These are phyloP conservation scores for Styphnolobium japonicum DNA, from an alignment of 306 rosid genomes.

Conservation along the genomic window DNA sequence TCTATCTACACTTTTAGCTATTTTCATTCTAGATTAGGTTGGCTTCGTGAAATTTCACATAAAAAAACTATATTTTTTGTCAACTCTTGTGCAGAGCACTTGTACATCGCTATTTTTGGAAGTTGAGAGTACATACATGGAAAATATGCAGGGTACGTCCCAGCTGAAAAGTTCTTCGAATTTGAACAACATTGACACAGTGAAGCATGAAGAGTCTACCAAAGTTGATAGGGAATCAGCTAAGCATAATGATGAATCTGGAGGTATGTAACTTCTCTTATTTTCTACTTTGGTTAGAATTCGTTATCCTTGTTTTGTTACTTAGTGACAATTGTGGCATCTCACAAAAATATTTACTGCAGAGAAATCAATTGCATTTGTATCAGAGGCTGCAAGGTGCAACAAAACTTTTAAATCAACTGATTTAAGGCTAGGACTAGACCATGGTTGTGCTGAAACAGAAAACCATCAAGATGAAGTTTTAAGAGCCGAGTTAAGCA, in stretches of 20 bases:
- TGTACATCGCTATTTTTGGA: slow-evolving; percentile 47
- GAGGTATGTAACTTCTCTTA: slow-evolving; percentile 35
- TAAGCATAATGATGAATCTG: slow-evolving; percentile 29
- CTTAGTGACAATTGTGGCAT: not conserved
- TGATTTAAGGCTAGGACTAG: slow-evolving; percentile 30
- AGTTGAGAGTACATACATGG: slow-evolving; percentile 48
- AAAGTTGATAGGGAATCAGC: slow-evolving; percentile 32
- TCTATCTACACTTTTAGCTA: not conserved
- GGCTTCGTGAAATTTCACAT: slow-evolving; percentile 37
- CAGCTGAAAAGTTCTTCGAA: slow-evolving; percentile 40
- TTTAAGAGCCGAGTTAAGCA: slow-evolving; percentile 24
- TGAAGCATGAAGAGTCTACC: slow-evolving; percentile 34
- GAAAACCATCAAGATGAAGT: slow-evolving; percentile 25
- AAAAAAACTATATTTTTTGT: slow-evolving; percentile 36
- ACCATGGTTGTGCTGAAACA: slow-evolving; percentile 10
- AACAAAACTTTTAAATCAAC: slow-evolving; percentile 30
- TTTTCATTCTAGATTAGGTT: slow-evolving; percentile 27
- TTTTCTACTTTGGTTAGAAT: not conserved
- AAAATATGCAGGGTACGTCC: slow-evolving; percentile 47
- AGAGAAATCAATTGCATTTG: slow-evolving; percentile 37
- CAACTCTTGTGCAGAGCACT: slow-evolving; percentile 61
- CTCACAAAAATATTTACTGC: slow-evolving; percentile 31
- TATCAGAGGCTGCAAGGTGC: slow-evolving; percentile 33
- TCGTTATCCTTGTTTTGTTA: not conserved
- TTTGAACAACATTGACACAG: slow-evolving; percentile 29